Base-by-base conservation (phyloP, 148 eudicot genomes). In the Selenicereus undatus region DNA sequence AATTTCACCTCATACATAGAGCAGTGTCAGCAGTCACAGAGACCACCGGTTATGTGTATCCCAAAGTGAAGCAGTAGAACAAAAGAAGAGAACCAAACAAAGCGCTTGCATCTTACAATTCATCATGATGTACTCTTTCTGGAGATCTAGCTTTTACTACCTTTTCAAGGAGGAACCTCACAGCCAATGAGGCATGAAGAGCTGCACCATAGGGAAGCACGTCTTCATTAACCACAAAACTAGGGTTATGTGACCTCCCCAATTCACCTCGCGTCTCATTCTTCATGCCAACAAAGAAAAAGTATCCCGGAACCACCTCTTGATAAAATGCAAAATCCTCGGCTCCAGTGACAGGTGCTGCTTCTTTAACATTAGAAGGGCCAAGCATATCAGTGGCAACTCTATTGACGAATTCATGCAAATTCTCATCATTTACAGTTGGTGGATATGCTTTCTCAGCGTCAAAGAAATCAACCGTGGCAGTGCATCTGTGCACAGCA, bases 251-350 rank as follows among this genome's bases (percentile, higher is more conserved):
- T 52, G 81, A 84, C 11, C 79, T 54, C 36, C 84, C 84, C 21
- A 85, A 81, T 50, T 21, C 75, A 80, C 82, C 88, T 32, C 42
- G 72, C 22, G 87, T 87, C 84, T 91, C 94, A 71, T 87, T 85
- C 71, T 89, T 86, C 91, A 92, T 85, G 24, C 98, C 99, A 0
- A 96, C 86, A 74, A 93, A 92, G 84, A 80, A 91, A 84, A 93
- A 91, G 84, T 89, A 86, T 56, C 98, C 99, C 0, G 98, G 98
- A 29, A 93, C 87, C 3, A 56, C 81, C 79, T 96, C 98, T 82
- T 90, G 97, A 84, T 87, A 96, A 69, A 89, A 92, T 22, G 99
- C 84, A 58, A 96, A 96, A 84, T 96, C 99, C 85, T 96, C 99
- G 0, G 98, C 85, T 36, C 98, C 99, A 89, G 91, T 91, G 22